Conservation (phyloP, 306 rosid species). For the Crataegus laevigata region DNA sequence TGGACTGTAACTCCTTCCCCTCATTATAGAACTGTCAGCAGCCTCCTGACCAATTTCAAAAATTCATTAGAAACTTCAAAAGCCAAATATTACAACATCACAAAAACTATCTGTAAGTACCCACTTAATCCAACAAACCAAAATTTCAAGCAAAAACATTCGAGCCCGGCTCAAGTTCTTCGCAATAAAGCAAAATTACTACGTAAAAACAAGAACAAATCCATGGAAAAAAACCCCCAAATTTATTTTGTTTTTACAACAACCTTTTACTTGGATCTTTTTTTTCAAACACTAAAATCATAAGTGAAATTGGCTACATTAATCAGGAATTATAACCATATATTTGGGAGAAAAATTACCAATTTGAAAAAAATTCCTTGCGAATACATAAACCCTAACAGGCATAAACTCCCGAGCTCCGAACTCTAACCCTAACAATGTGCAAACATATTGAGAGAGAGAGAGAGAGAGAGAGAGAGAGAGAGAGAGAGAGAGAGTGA, state of each 20-base stretch:
- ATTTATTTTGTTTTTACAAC: not conserved
- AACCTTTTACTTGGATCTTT: not conserved
- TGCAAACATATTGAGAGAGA: not conserved
- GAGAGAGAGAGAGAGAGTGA: not conserved
- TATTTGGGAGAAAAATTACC: not conserved
- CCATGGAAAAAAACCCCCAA: not conserved
- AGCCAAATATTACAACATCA: not conserved
- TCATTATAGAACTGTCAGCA: constrained; percentile 24
- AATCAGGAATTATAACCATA: not conserved
- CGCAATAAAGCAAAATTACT: not conserved
- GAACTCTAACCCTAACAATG: not conserved
- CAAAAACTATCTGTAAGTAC: not conserved
- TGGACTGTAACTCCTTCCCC: constrained; percentile 91
- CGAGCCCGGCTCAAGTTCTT: not conserved
- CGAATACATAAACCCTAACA: not conserved
- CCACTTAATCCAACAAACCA: not conserved
- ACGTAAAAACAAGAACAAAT: not conserved
- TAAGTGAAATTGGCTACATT: not conserved
- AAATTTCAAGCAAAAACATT: not conserved
- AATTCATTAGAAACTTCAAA: not conserved
- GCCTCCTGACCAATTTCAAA: not conserved
- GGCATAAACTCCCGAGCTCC: not conserved
- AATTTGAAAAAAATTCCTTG: not conserved
- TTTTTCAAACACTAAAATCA: not conserved
- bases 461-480: not conserved